Evolutionary conservation across 306 rosid genomes (phyloP).

Genomic region (Castanea sativa): DNA sequence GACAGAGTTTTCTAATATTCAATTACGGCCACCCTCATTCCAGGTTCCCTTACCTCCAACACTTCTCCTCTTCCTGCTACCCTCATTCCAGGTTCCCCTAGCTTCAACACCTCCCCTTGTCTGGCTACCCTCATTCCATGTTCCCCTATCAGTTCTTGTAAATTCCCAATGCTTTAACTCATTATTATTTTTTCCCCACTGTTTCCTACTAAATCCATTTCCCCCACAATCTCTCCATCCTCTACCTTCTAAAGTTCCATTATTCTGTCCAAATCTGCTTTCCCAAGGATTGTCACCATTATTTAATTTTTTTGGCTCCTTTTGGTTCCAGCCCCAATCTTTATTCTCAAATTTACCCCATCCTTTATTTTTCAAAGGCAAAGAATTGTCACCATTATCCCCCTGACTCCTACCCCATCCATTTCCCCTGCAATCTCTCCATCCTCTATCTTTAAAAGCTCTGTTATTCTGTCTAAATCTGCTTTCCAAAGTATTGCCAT

Average conservation of each 20-base stretch:
- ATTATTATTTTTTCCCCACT: slow-evolving; percentile 22
- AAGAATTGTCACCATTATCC: slow-evolving; percentile 15
- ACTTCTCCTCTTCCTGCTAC: slow-evolving; percentile 16
- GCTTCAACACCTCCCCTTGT: slow-evolving; percentile 22
- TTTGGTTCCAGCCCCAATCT: slow-evolving; percentile 28
- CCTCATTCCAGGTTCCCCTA: no score
- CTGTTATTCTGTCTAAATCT: slow-evolving; percentile 26
- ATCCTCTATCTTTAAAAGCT: slow-evolving; percentile 35
- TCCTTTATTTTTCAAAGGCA: slow-evolving; percentile 32
- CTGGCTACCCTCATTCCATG: slow-evolving; percentile 27
- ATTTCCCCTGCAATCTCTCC: slow-evolving; percentile 32
- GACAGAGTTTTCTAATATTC: slow-evolving; percentile 2
- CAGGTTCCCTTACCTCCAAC: no score
- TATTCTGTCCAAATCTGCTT: slow-evolving; percentile 26
- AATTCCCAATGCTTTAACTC: slow-evolving; percentile 36
- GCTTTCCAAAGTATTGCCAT: slow-evolving; percentile 30
- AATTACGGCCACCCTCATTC: not conserved
- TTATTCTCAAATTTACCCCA: slow-evolving; percentile 15
- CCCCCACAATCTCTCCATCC: slow-evolving; percentile 35
- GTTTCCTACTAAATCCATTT: slow-evolving; percentile 40
- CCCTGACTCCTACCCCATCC: slow-evolving; percentile 27
- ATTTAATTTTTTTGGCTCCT: slow-evolving; percentile 23
- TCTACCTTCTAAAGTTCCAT: slow-evolving; percentile 27
- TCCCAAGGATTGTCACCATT: slow-evolving; percentile 36
- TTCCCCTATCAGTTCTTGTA: slow-evolving; percentile 30